These are phyloP conservation scores for Diaporthe velutina DNA, from an alignment of 2,329 filamentous ascomycete genomes.

Conservation along the genomic window DNA sequence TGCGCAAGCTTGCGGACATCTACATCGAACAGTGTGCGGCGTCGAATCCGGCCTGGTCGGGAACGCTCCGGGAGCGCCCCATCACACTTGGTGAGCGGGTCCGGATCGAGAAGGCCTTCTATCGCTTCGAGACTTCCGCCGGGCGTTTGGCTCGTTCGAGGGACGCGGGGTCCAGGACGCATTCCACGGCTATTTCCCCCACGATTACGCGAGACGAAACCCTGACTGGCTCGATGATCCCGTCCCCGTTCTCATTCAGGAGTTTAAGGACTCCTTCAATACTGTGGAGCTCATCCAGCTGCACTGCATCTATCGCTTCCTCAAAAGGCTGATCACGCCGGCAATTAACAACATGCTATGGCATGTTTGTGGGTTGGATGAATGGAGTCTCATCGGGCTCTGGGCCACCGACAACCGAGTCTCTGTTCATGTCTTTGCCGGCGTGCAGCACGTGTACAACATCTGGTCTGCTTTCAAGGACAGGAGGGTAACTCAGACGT, in stretches of 20 bases:
- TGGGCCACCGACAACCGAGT: not conserved
- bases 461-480: not conserved
- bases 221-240: not conserved
- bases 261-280: not conserved
- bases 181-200: too few relatives aligned
- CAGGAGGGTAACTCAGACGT: not conserved
- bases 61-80: not conserved
- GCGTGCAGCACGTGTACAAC: not conserved
- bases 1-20: not conserved
- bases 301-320: conserved; percentile 1
- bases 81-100: not conserved
- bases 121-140: not conserved
- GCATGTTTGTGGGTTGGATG: not conserved
- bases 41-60: not conserved
- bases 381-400: not conserved
- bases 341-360: not conserved
- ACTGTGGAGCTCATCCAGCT: not conserved
- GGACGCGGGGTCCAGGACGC: not conserved
- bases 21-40: not conserved
- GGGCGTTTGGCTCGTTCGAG: not conserved
- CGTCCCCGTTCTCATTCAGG: not conserved
- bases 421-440: not conserved
- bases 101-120: not conserved
- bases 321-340: not conserved
- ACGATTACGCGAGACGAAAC: not conserved